Evolutionary conservation across 139 green algal species (phyloP).

Genomic region (Ettlia oleoabundans): DNA sequence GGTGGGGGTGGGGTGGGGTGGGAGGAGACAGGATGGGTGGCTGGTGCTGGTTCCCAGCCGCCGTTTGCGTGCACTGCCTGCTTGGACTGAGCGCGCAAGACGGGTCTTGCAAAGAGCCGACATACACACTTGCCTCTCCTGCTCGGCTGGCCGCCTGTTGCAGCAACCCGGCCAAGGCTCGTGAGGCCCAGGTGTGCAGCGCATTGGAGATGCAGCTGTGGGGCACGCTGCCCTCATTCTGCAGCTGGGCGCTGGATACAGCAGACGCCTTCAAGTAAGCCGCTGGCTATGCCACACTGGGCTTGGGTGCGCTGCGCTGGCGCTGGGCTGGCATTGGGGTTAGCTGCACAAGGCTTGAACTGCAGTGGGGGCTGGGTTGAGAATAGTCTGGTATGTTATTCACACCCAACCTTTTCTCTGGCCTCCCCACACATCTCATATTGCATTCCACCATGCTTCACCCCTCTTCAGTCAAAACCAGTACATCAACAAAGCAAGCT

Average conservation of each 20-base stretch:
- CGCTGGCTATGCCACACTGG: background rate
- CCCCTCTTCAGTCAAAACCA: background rate
- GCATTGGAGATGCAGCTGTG: slow-evolving; percentile 81
- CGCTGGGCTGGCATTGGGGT: too few relatives aligned
- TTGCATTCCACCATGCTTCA: too few relatives aligned
- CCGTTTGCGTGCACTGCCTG: too few relatives aligned
- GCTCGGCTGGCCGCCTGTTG: background rate
- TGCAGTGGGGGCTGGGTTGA: too few relatives aligned
- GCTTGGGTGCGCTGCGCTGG: background rate
- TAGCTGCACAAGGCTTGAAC: too few relatives aligned
- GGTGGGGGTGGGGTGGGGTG: slow-evolving; percentile 9
- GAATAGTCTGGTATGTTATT: too few relatives aligned
- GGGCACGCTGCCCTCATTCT: slow-evolving; percentile 83
- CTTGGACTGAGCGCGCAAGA: too few relatives aligned
- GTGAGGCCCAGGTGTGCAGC: slow-evolving; percentile 64
- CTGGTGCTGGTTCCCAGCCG: background rate
- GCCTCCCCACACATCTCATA: too few relatives aligned
- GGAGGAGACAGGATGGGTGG: background rate
- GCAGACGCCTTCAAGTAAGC: slow-evolving; percentile 43
- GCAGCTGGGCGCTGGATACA: slow-evolving; percentile 75
- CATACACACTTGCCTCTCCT: background rate
- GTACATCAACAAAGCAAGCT: background rate
- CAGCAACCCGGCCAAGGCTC: slow-evolving; percentile 11
- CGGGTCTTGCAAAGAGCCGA: too few relatives aligned
- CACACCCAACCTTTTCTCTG: too few relatives aligned